phyloP scores from a whole-genome alignment of 2,329 filamentous ascomycete genomes.

The Malbranchea zuffiana region DNA sequence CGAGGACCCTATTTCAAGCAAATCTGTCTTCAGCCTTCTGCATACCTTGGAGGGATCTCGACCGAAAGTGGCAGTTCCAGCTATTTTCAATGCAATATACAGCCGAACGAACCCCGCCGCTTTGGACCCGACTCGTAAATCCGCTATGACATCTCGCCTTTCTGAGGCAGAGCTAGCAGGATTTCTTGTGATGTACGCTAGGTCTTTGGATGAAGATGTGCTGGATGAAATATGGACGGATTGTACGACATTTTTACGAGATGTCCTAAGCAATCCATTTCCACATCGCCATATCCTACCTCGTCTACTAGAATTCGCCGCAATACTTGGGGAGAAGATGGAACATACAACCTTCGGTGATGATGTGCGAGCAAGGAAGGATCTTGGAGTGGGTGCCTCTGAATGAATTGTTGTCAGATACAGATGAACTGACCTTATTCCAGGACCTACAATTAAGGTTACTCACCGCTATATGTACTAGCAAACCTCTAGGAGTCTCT shows the following conservation, averaged over 20 bases:
- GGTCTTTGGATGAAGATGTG: conserved; percentile 85
- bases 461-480: conserved; percentile 88
- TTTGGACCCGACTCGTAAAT: conserved; percentile 68
- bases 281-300: conserved; percentile 87
- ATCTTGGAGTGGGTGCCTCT: conserved; percentile 59
- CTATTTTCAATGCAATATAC: conserved; percentile 92
- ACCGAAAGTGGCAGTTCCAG: conserved; percentile 82
- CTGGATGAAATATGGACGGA: conserved; percentile 98
- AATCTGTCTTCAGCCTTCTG: conserved; percentile 70
- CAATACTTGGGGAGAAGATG: conserved; percentile 84
- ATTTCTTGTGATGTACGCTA: conserved; percentile 83
- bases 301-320: conserved; percentile 74
- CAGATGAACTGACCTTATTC: conserved; percentile 16
- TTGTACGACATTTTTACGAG: conserved; percentile 79
- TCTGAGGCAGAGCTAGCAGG: conserved; percentile 73
- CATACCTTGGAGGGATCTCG: conserved; percentile 84
- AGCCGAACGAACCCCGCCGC: conserved; percentile 79
- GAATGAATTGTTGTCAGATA: neutral
- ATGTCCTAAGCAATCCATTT: conserved; percentile 85
- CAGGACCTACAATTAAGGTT: conserved; percentile 82
- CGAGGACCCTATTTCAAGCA: conserved; percentile 41
- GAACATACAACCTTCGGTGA: conserved; percentile 97
- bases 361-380: conserved; percentile 79
- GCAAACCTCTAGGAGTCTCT: conserved; percentile 62
- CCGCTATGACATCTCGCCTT: conserved; percentile 75